Conservation (phyloP, 305 asterid genomes). For the Fraxinus sp. region DNA sequence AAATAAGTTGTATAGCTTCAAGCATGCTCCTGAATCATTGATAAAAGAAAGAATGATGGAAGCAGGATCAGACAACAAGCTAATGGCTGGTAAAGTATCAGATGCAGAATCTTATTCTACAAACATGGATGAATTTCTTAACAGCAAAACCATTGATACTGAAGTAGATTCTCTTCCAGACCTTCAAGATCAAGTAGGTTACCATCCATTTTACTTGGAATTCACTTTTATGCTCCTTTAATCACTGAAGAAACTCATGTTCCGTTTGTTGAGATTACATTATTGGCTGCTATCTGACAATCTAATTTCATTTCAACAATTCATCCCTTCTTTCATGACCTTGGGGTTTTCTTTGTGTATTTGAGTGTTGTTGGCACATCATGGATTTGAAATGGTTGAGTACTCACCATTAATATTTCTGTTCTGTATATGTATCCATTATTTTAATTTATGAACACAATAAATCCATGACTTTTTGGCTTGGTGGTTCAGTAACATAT, state of each 20-base stretch:
- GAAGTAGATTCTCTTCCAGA: slow-evolving; percentile 79
- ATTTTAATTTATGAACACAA: background rate
- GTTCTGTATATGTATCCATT: background rate
- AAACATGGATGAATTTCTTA: slow-evolving; percentile 50
- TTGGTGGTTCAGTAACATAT: background rate
- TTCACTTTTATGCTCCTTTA: background rate
- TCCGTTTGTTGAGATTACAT: background rate
- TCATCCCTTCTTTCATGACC: background rate
- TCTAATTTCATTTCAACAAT: slow-evolving; percentile 7
- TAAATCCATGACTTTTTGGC: background rate
- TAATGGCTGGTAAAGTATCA: slow-evolving; percentile 26
- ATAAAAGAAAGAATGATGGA: slow-evolving; percentile 45
- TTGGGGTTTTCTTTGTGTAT: background rate
- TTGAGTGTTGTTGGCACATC: background rate
- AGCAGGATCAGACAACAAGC: slow-evolving; percentile 40
- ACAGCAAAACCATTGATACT: slow-evolving; percentile 50
- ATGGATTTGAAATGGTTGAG: background rate
- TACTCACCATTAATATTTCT: background rate
- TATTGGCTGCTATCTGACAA: background rate
- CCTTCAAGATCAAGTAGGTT: slow-evolving; percentile 79
- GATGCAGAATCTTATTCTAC: slow-evolving; percentile 43
- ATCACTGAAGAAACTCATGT: slow-evolving; percentile 2
- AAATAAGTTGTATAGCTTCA: slow-evolving; percentile 79
- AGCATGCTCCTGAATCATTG: slow-evolving; percentile 53
- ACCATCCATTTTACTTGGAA: slow-evolving; percentile 20